A percentile compares a stretch with the other conserved stretches of the same genome.
Conservation (phyloP, 2,329 filamentous ascomycete genomes). For the Gremmenia infestans region DNA sequence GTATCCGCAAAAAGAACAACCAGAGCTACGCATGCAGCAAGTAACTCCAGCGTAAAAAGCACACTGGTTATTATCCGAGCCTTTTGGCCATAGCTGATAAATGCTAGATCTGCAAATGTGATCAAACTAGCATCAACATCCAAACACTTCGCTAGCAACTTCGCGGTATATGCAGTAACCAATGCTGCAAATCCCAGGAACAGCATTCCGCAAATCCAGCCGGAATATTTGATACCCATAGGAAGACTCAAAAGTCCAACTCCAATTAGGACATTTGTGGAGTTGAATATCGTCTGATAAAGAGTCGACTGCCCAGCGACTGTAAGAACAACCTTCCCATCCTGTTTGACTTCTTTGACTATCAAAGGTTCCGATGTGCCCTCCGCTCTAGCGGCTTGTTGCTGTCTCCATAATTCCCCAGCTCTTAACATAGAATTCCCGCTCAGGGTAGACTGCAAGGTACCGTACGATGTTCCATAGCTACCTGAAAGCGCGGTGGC, state of each 20-base stretch:
- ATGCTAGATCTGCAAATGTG: conserved; percentile 91
- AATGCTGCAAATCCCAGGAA: conserved; percentile 70
- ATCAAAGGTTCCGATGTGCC: conserved; percentile 68
- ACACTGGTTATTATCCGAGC: conserved; percentile 79
- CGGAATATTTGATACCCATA: conserved; percentile 79
- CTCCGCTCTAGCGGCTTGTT: conserved; percentile 43
- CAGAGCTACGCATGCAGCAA: conserved; percentile 84
- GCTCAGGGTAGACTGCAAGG: conserved; percentile 34
- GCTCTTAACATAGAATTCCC: conserved; percentile 46
- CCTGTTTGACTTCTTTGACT: conserved; percentile 85
- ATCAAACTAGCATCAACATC: conserved; percentile 80
- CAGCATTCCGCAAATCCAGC: conserved; percentile 77
- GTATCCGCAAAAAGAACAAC: conserved; percentile 93
- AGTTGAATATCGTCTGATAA: conserved; percentile 94
- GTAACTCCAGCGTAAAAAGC: conserved; percentile 80
- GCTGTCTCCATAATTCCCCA: conserved; percentile 47
- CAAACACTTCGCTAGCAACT: conserved; percentile 80
- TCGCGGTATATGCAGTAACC: conserved; percentile 81
- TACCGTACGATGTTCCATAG: conserved; percentile 59
- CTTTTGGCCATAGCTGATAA: conserved; percentile 78
- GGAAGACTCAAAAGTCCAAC: conserved; percentile 86
- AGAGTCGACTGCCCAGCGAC: conserved; percentile 93
- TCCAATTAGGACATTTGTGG: conserved; percentile 75
- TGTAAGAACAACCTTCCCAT: conserved; percentile 77
- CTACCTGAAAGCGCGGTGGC: conserved; percentile 67